Conservation (phyloP, 108 stramenopile species). For the Skeletonema costatum region DNA sequence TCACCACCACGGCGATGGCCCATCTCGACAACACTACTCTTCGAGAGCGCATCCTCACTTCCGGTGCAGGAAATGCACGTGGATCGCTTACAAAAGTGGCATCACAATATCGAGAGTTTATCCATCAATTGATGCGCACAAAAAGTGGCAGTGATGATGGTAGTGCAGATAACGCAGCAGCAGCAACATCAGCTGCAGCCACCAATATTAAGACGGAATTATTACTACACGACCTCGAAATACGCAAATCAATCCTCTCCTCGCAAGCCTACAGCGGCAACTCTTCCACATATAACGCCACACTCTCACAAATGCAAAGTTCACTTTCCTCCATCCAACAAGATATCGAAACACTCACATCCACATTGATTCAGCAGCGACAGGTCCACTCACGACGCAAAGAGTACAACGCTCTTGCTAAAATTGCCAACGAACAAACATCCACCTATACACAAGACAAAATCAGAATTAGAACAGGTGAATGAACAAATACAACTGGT, state of each 20-base stretch:
- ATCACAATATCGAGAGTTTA: constrained; percentile 19
- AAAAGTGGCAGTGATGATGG: too few relatives aligned
- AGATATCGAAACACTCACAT: constrained; percentile 26
- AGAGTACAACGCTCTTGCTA: constrained; percentile 43
- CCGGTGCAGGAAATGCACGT: constrained; percentile 20
- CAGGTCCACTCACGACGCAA: constrained; percentile 4
- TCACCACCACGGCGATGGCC: not conserved
- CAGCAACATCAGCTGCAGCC: constrained; percentile 6
- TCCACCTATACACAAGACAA: constrained; percentile 21
- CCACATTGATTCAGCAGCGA: constrained; percentile 5
- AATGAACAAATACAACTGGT: constrained; percentile 17
- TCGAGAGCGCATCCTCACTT: constrained; percentile 42
- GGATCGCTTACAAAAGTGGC: constrained; percentile 39
- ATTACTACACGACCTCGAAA: constrained; percentile 33
- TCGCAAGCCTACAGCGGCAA: constrained; percentile 21
- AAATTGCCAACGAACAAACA: constrained; percentile 20
- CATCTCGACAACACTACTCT: constrained; percentile 28
- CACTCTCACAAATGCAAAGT: constrained; percentile 11
- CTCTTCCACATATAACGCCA: constrained; percentile 11
- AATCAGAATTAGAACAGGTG: constrained; percentile 19
- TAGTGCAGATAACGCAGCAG: not conserved
- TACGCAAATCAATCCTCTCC: constrained; percentile 36
- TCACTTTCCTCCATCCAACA: constrained; percentile 1
- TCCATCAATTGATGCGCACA: constrained; percentile 1
- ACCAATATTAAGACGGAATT: constrained; percentile 23